phyloP scores from a whole-genome alignment of 192 early-diverging fungal species.

The Gamsiella multidivaricata region DNA sequence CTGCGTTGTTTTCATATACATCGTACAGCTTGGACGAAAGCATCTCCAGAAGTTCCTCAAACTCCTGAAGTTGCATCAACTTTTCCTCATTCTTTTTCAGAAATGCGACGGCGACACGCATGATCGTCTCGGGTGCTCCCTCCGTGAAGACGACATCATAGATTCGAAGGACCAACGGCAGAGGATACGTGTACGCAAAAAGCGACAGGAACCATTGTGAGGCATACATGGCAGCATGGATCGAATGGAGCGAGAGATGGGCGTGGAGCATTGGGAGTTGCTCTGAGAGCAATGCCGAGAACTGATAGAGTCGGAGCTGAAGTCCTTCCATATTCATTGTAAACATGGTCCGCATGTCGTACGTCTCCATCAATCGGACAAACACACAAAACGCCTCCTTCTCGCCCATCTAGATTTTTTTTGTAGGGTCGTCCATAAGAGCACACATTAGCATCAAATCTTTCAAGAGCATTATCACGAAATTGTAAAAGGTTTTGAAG shows the following conservation, averaged over 20 bases:
- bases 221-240: constrained; percentile 90
- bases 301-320: constrained; percentile 90
- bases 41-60: constrained; percentile 86
- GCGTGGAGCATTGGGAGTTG: constrained; percentile 77
- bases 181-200: constrained; percentile 96
- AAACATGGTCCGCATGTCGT: constrained; percentile 92
- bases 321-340: constrained; percentile 95
- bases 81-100: constrained; percentile 81
- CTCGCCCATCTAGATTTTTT: constrained; percentile 82
- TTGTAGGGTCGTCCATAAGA: no score
- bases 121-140: constrained; percentile 89
- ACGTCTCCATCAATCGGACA: constrained; percentile 94
- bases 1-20: constrained; percentile 68
- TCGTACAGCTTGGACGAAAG: constrained; percentile 88
- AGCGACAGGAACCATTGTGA: constrained; percentile 98
- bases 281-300: constrained; percentile 80
- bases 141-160: constrained; percentile 94
- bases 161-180: constrained; percentile 88
- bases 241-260: constrained; percentile 81
- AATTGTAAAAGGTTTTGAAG: no score
- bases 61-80: constrained; percentile 74
- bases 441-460: no score
- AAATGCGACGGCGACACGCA: constrained; percentile 89
- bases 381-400: constrained; percentile 94
- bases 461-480: no score